phyloP scores from a whole-genome alignment of 768 basidiomycete species.

The Cystofilobasidium capitatum region DNA sequence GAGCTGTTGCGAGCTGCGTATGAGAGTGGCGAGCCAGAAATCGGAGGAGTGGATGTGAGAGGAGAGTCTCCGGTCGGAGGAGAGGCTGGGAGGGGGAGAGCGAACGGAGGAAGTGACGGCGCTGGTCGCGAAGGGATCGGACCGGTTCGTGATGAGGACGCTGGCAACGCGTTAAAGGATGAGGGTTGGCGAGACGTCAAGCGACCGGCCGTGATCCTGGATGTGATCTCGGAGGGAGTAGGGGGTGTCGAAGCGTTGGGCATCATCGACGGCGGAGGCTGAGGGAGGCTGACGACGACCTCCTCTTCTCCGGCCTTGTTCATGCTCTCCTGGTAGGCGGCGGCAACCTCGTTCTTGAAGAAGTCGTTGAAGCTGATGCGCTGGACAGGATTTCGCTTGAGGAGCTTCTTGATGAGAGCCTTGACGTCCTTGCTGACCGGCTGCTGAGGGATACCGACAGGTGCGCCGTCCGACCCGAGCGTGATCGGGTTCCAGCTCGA shows the following conservation, averaged over 20 bases:
- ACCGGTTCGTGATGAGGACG: neutral
- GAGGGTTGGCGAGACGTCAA: neutral
- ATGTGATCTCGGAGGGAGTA: neutral
- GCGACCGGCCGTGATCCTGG: slow-evolving; percentile 1
- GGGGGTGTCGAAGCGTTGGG: slow-evolving; percentile 17
- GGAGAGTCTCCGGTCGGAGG: slow-evolving; percentile 10
- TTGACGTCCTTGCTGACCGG: slow-evolving; percentile 57
- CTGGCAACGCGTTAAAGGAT: neutral
- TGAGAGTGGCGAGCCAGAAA: neutral
- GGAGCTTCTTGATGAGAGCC: slow-evolving; percentile 66
- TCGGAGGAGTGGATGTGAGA: neutral
- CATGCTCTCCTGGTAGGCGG: slow-evolving; percentile 30
- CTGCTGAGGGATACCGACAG: slow-evolving; percentile 5
- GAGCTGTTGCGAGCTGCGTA: neutral
- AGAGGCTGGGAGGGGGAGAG: slow-evolving; percentile 29
- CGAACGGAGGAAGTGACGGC: slow-evolving; percentile 24
- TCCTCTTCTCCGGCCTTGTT: slow-evolving; percentile 26
- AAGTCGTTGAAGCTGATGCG: slow-evolving; percentile 85
- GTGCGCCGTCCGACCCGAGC: slow-evolving; percentile 38
- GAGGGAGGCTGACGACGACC: slow-evolving; percentile 20
- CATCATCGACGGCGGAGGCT: slow-evolving; percentile 25
- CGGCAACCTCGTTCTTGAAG: slow-evolving; percentile 59
- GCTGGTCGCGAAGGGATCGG: slow-evolving; percentile 24
- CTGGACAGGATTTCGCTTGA: slow-evolving; percentile 74
- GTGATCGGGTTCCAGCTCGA: slow-evolving; percentile 35